phyloP scores from a whole-genome alignment of 1,139 yeast species.

The Spathaspora jeffriesii region DNA sequence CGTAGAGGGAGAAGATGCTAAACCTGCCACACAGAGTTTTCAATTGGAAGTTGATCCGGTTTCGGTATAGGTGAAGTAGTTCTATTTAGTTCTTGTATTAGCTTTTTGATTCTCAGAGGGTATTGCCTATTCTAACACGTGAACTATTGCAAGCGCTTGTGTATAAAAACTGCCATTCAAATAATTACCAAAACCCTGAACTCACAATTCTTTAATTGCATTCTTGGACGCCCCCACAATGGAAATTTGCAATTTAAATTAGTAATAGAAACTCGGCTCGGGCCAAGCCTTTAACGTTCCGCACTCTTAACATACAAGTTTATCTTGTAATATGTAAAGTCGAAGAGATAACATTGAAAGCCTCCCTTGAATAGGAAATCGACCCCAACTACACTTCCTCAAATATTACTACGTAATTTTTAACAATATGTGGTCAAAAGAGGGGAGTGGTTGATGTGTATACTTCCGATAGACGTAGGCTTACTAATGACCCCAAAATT shows the following conservation, averaged over 20 bases:
- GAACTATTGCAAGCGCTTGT: too few relatives aligned
- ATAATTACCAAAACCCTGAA: too few relatives aligned
- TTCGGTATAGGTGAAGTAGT: too few relatives aligned
- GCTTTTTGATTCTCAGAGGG: too few relatives aligned
- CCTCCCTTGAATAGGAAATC: neutral
- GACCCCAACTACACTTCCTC: neutral
- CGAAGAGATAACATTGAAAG: neutral
- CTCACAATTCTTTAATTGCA: too few relatives aligned
- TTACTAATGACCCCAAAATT: neutral
- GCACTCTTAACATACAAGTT: neutral
- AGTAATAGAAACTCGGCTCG: neutral
- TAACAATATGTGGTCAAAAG: neutral
- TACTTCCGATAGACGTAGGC: neutral
- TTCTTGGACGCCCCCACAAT: too few relatives aligned
- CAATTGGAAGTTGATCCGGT: too few relatives aligned
- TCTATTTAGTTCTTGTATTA: too few relatives aligned
- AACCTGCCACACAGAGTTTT: too few relatives aligned
- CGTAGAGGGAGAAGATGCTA: neutral
- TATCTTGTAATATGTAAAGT: neutral
- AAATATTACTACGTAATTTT: neutral
- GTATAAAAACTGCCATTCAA: too few relatives aligned
- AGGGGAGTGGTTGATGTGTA: neutral
- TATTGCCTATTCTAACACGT: too few relatives aligned
- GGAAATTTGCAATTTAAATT: neutral
- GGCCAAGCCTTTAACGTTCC: neutral